These are phyloP conservation scores for Fusarium burgessii DNA, from an alignment of 2,329 filamentous ascomycete species.

Conservation along the genomic window DNA sequence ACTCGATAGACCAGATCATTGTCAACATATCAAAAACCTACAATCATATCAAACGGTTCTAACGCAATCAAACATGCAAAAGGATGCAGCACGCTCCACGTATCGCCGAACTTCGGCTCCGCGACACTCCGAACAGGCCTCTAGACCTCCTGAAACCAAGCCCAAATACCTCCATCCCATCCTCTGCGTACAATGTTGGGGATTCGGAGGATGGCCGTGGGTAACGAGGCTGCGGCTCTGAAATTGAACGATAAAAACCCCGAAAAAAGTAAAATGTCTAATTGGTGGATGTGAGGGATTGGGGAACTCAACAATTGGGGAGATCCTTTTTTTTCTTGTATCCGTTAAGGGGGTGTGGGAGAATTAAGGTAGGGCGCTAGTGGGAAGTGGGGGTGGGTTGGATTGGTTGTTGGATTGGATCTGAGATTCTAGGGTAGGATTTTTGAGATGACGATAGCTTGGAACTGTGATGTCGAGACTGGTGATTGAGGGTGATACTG, in stretches of 20 bases:
- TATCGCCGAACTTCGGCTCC: constrained; percentile 29
- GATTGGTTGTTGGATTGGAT: constrained; percentile 20
- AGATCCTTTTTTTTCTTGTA: constrained; percentile 18
- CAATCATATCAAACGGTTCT: not conserved
- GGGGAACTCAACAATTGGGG: constrained; percentile 51
- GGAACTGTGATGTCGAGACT: not conserved
- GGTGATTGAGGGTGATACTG: not conserved
- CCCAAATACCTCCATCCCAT: not conserved
- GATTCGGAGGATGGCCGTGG: constrained; percentile 44
- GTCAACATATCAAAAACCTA: not conserved
- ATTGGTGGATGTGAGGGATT: constrained; percentile 39
- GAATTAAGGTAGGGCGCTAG: constrained; percentile 41
- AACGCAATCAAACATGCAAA: constrained; percentile 1
- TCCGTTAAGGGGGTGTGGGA: constrained; percentile 16
- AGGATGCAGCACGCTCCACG: not conserved
- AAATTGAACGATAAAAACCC: constrained; percentile 12
- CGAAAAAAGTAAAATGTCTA: constrained; percentile 18
- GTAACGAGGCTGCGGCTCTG: constrained; percentile 42
- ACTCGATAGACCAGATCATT: not conserved
- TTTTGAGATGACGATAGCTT: not conserved
- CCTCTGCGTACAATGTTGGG: constrained; percentile 41
- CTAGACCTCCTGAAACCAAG: not conserved
- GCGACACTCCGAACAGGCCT: not conserved
- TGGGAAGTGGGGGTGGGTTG: constrained; percentile 26
- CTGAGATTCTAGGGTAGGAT: constrained; percentile 13